These are phyloP conservation scores for Calocera viscosa DNA, from an alignment of 768 basidiomycete species.

Conservation along the genomic window DNA sequence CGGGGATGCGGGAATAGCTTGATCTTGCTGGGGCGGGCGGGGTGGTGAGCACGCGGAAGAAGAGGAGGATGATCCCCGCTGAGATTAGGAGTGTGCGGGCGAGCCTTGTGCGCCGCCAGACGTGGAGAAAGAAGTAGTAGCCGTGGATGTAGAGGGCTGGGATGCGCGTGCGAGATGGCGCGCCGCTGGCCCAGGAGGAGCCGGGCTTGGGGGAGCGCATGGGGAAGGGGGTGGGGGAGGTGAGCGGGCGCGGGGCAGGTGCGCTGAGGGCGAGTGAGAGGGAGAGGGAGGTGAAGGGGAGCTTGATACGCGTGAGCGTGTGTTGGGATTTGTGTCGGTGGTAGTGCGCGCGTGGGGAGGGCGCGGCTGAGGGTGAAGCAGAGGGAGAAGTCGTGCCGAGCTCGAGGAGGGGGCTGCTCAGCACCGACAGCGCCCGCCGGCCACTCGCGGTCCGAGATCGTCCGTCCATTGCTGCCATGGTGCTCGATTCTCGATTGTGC, in stretches of 20 bases:
- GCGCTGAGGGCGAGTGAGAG: not conserved
- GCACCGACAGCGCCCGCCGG: not conserved
- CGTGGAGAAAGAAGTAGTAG: not conserved
- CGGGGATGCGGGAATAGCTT: not conserved
- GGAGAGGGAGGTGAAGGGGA: not conserved
- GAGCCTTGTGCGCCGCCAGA: not conserved
- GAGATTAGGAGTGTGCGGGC: not conserved
- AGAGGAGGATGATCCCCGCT: not conserved
- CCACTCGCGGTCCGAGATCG: not conserved
- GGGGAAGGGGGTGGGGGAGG: not conserved
- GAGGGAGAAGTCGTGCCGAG: not conserved
- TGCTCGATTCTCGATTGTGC: too few relatives aligned
- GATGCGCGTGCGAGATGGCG: not conserved
- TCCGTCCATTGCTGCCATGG: too few relatives aligned
- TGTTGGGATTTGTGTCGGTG: not conserved
- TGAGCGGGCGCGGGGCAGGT: not conserved
- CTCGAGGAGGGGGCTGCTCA: not conserved
- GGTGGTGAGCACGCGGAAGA: constrained; percentile 3
- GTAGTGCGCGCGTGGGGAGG: not conserved
- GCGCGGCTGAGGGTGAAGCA: not conserved
- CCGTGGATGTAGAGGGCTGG: not conserved
- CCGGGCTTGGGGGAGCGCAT: not conserved
- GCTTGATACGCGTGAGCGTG: not conserved
- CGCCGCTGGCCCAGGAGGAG: not conserved
- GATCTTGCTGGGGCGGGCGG: not conserved